Base-by-base conservation (phyloP, 495 filamentous ascomycete genomes). In the Trichoderma erinaceum region DNA sequence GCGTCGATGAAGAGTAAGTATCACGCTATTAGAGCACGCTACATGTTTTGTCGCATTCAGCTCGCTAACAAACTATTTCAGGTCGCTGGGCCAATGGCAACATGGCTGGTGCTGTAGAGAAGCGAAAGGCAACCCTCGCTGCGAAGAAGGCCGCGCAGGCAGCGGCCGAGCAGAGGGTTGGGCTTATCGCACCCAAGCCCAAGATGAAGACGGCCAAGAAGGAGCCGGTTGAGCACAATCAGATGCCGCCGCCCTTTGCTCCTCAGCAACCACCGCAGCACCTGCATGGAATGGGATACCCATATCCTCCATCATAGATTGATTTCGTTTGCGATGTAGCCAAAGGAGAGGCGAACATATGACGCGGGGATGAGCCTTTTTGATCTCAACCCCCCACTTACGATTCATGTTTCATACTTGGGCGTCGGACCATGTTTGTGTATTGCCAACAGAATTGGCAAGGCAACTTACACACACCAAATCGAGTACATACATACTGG, bases 1-100 rank as follows among this genome's bases (percentile, higher is more conserved):
- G 74, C 70, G 48, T 82, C 80, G 1, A 83, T 83, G 81, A 80
- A 80, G 73, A 72, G 81, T 82, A 73, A 70, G 77, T 75, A 41
- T 41, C 63, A 3, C 35, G 38, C 13, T 4, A 23, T 29, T 10
- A 7, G 8, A 25, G 18, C 43, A 56, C 4, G 41, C 48, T 4
- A 8, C 1, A 0, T 21, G 16, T 43, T 63, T 43, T 66, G 12
- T 66, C 64, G 3, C 16, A 21, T 13, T 65, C 35, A 44, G 12
- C 63, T 43, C 32, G 41, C 65, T 66, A 44, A 66, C 65, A 50
- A 23, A 21, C 7, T n/a, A 52, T 32, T 52, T 65, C 68, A 83
- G 81, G 78, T 41, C 80, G 82, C 16, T 84, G 81, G 82, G 78
- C 78, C 41, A 79, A 77, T 1, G 82, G 82, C 41, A 79, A 80